These are phyloP conservation scores for Macrophomina phaseolina DNA, from an alignment of 2,329 filamentous ascomycete species.

Conservation along the genomic window DNA sequence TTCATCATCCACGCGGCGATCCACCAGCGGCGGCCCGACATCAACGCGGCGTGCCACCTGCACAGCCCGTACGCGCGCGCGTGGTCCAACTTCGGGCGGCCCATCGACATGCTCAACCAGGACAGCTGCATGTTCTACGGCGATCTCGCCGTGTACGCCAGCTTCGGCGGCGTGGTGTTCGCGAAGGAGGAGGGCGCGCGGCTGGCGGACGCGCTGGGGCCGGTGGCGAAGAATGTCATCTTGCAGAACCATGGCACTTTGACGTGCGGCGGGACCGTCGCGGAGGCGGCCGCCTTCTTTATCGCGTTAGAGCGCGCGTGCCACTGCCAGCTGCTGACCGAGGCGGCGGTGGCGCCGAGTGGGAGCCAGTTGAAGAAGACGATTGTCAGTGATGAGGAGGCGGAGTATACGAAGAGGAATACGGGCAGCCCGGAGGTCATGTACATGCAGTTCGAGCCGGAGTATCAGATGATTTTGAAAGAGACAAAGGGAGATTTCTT, in stretches of 20 bases:
- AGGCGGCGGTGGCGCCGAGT: slow-evolving; percentile 67
- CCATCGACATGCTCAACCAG: slow-evolving; percentile 73
- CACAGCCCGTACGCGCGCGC: slow-evolving; percentile 71
- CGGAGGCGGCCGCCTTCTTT: slow-evolving; percentile 75
- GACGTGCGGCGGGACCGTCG: slow-evolving; percentile 73
- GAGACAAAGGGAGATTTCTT: slow-evolving; percentile 31
- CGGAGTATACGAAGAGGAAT: slow-evolving; percentile 51
- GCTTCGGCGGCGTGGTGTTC: slow-evolving; percentile 69
- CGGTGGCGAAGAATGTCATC: slow-evolving; percentile 66
- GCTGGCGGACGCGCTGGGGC: slow-evolving; percentile 67
- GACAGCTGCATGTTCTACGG: slow-evolving; percentile 69
- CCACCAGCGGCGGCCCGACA: slow-evolving; percentile 68
- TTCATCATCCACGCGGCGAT: slow-evolving; percentile 73
- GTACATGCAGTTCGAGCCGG: slow-evolving; percentile 29
- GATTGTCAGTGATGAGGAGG: slow-evolving; percentile 61
- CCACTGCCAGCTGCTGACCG: slow-evolving; percentile 69
- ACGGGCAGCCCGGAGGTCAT: slow-evolving; percentile 29
- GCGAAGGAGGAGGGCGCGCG: slow-evolving; percentile 66
- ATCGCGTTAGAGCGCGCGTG: slow-evolving; percentile 72
- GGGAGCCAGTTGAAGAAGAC: slow-evolving; percentile 52
- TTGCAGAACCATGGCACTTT: slow-evolving; percentile 75
- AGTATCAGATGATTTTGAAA: slow-evolving; percentile 40
- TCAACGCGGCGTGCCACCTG: slow-evolving; percentile 71
- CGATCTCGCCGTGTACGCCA: slow-evolving; percentile 66
- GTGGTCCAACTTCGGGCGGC: slow-evolving; percentile 68